phyloP scores from a whole-genome alignment of 1,139 yeast species.

The Barnettozyma hawaiiensis region DNA sequence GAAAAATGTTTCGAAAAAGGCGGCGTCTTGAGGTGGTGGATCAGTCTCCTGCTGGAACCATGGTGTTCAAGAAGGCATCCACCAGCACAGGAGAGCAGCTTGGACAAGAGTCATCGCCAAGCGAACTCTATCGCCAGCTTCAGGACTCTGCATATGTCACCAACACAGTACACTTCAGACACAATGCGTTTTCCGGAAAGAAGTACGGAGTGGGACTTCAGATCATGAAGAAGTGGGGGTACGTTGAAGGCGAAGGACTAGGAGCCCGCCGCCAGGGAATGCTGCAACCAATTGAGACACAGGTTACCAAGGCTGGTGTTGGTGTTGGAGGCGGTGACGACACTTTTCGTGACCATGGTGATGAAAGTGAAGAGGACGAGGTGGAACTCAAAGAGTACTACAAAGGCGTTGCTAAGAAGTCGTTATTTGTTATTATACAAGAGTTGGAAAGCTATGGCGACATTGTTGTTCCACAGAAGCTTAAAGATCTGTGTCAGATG shows the following conservation, averaged over 20 bases:
- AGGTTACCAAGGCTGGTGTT: conserved; percentile 55
- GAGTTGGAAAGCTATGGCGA: conserved; percentile 34
- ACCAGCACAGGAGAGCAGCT: neutral
- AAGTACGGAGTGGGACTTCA: conserved; percentile 83
- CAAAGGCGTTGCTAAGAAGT: conserved; percentile 22
- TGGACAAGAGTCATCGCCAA: conserved; percentile 1
- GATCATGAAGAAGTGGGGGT: conserved; percentile 81
- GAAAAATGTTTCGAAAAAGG: conserved; percentile 8
- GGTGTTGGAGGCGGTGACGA: conserved; percentile 73
- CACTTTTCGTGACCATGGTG: conserved; percentile 15
- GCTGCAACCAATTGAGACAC: conserved; percentile 68
- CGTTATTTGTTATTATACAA: conserved; percentile 33
- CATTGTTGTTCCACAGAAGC: conserved; percentile 31
- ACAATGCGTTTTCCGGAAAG: conserved; percentile 21
- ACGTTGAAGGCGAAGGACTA: conserved; percentile 73
- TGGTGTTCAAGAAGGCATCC: conserved; percentile 4
- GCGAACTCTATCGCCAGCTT: conserved; percentile 1
- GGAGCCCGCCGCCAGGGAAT: conserved; percentile 73
- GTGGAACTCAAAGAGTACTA: conserved; percentile 23
- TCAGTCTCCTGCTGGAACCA: neutral
- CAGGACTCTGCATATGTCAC: neutral
- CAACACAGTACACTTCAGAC: conserved; percentile 2
- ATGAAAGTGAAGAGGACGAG: conserved; percentile 17
- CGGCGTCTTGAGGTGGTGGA: conserved; percentile 4
- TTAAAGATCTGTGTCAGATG: conserved; percentile 18